These are phyloP conservation scores for Apiotrichum sp. DNA, from an alignment of 1,284 basidiomycete species.

Conservation along the genomic window DNA sequence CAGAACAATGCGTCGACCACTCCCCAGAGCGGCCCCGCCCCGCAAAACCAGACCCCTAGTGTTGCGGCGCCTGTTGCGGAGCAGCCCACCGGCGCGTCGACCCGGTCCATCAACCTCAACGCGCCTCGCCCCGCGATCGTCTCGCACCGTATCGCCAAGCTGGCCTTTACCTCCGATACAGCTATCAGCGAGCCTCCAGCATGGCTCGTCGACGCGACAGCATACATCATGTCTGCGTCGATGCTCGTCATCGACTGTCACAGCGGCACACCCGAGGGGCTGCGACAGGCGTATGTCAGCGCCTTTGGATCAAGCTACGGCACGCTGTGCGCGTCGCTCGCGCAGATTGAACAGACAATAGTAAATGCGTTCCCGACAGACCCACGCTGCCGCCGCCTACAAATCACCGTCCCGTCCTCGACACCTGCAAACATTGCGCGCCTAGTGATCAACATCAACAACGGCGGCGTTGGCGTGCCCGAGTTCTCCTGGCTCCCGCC, in stretches of 20 bases:
- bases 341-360: background rate
- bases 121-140: background rate
- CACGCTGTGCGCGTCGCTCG: background rate
- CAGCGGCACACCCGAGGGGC: background rate
- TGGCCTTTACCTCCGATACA: background rate
- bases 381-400: background rate
- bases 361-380: background rate
- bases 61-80: background rate
- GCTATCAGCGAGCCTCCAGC: background rate
- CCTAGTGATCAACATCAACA: background rate
- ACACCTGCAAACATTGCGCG: background rate
- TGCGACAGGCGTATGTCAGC: background rate
- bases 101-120: background rate
- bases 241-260: background rate
- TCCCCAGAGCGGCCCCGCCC: background rate
- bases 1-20: too few species aligned
- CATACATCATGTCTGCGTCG: background rate
- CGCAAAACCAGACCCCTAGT: background rate
- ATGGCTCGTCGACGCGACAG: background rate
- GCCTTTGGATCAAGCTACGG: background rate
- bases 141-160: background rate
- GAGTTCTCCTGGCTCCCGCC: background rate
- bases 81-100: background rate
- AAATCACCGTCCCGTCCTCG: background rate
- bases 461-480: background rate